Base-by-base conservation (phyloP, 805 yeast species). In the Yueomyces sinensis region DNA sequence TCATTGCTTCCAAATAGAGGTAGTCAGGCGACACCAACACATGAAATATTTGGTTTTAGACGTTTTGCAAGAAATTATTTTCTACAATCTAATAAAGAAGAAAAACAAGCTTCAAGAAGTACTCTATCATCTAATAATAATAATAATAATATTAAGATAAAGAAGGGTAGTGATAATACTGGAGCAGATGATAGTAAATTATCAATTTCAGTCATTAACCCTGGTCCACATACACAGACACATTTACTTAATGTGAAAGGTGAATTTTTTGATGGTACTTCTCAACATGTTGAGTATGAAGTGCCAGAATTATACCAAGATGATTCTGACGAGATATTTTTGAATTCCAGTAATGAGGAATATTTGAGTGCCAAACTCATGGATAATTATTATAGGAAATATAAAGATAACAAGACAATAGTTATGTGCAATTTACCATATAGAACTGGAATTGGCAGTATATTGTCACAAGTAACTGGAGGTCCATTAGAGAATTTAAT, bases 401-500 rank as follows among this genome's bases (percentile, higher is more conserved):
- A 7, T 11, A 7, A 17, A 9, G 29, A 32, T 25, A 3, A 13
- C 7, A 32, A 17, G 24, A 32, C n/a, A 25, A 14, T 72, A 13
- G 49, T 59, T 14, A 37, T 70, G 4, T 49, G 46, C n/a, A 58
- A 62, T 15, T 49, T 72, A 18, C 67, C 72, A 0, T 35, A 45
- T 0, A 45, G 50, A 20, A 62, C 70, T 7, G 74, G 78, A 7
- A 41, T 74, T 7, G 61, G 61, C 17, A 60, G 72, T 27, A 55
- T 79, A 9, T 42, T 81, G 15, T 48, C 72, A 1, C 79, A 72
- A 35, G 58, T 78, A 0, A 60, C 65, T 42, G 87, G 91, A 2
- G 93, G 93, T 0, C 81, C 83, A 0, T 53, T 81, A 33, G 82
- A 77, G 41, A 65, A 63, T 33, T 44, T 76, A 4, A 20, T 7